Evolutionary conservation across 805 yeast genomes (phyloP), one percentile per base, ranked within the genome.

Genomic region (Blastobotrys attinorum): DNA sequence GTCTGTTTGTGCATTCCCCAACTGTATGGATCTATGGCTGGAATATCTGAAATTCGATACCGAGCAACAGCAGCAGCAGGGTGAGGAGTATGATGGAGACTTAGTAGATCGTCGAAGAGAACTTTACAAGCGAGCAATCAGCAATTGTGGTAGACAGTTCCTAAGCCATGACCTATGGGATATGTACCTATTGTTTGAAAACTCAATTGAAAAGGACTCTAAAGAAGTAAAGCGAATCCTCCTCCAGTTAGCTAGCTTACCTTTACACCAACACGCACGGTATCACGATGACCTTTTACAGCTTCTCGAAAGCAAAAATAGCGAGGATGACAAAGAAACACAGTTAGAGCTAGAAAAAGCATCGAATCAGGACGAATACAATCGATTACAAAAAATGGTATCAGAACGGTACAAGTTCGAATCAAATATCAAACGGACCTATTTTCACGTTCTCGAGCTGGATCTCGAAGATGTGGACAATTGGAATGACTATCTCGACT

Each of bases 151-250:
- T 0, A 59, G 66, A 27, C 83, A 86, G 47, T 92, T 84, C 62
- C 66, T 81, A 51, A 74, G 94, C 0, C 89, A 86, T 56, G 71
- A 80, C 0, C 60, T 90, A 34, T 90, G 97, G 97, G 95, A 89
- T 58, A 69, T 71, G 46, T 79, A 76, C 48, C 61, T 92, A 18
- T 79, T 70, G 35, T 82, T 77, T 66, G 81, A 77, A 52, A 59
- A 64, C 2, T 60, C 64, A 21, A 60, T 60, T 21, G 70, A 66
- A 31, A 59, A 74, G 3, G 54, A 67, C 2, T 55, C 60, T 2
- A 56, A 75, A 2, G 70, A 77, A 1, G 39, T 47, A 15, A 65
- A 45, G 61, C 40, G 22, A 3, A 79, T 35, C 59, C 77, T 38
- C 56, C 57, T 31, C 2, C 42, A 48, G 18, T 48, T 64, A 13